Evolutionary conservation across 805 yeast species (phyloP).

Genomic region (Nadsonia fulvescens): DNA sequence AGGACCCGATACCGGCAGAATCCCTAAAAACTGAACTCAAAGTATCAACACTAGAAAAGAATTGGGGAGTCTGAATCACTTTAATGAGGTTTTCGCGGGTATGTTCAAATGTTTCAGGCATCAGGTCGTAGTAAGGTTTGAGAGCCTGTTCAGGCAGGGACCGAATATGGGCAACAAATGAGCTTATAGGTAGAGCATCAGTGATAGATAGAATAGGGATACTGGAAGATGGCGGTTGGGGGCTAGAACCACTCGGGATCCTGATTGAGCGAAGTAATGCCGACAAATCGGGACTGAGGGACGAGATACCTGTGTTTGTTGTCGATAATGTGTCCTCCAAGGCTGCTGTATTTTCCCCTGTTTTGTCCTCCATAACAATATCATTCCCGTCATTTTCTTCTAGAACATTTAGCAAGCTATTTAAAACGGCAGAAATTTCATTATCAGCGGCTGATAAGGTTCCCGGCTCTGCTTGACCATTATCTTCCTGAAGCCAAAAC

Average conservation of each 20-base stretch:
- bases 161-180: conserved; percentile 20
- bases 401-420: conserved; percentile 23
- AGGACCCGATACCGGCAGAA: conserved; percentile 23
- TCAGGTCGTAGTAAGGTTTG: conserved; percentile 19
- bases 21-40: conserved; percentile 26
- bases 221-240: neutral
- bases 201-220: neutral
- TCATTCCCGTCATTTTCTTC: conserved; percentile 20
- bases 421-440: conserved; percentile 28
- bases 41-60: conserved; percentile 24
- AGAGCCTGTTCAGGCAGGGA: conserved; percentile 19
- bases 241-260: neutral
- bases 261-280: conserved; percentile 3
- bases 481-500: conserved; percentile 61
- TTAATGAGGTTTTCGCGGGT: conserved; percentile 23
- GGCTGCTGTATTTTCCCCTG: conserved; percentile 9
- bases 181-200: conserved; percentile 16
- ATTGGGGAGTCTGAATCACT: conserved; percentile 31
- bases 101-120: conserved; percentile 26
- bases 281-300: conserved; percentile 2
- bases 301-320: conserved; percentile 3
- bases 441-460: conserved; percentile 43
- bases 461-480: conserved; percentile 38
- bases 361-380: conserved; percentile 16
- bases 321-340: conserved; percentile 6